Evolutionary conservation across 2,329 filamentous ascomycete genomes (phyloP).

Genomic region (Neocucurbitaria cava): DNA sequence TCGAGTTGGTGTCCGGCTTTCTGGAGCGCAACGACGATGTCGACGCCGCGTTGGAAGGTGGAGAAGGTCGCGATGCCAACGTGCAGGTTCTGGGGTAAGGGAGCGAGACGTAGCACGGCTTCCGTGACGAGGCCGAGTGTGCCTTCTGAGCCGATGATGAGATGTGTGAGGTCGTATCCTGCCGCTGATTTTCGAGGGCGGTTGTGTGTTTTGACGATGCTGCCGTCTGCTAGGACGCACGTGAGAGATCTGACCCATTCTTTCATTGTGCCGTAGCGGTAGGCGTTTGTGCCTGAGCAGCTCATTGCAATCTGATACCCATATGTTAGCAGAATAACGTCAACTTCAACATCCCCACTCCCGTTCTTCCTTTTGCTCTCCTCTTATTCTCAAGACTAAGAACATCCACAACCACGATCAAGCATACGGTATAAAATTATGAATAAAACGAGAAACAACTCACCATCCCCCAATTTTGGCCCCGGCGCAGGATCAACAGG

Average conservation of each 20-base stretch:
- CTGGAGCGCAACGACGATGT: constrained; percentile 79
- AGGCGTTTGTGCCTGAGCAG: constrained; percentile 84
- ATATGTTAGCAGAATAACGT: background rate
- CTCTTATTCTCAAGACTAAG: too few species aligned
- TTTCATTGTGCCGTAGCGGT: constrained; percentile 91
- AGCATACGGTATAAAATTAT: too few species aligned
- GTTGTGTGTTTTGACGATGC: constrained; percentile 84
- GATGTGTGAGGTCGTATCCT: constrained; percentile 86
- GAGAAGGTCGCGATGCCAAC: constrained; percentile 75
- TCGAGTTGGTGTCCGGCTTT: constrained; percentile 81
- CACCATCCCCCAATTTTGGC: constrained; percentile 80
- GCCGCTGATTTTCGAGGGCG: constrained; percentile 87
- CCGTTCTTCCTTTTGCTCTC: too few species aligned
- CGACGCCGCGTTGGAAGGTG: constrained; percentile 72
- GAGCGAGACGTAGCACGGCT: constrained; percentile 82
- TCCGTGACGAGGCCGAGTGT: constrained; percentile 91
- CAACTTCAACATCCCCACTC: too few species aligned
- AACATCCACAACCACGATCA: too few species aligned
- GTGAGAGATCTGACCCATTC: constrained; percentile 89
- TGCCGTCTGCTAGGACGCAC: constrained; percentile 86
- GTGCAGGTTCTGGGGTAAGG: constrained; percentile 75
- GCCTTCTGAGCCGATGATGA: constrained; percentile 90
- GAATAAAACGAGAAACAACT: background rate
- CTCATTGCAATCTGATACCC: constrained; percentile 58
- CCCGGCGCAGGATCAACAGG: constrained; percentile 91